Evolutionary conservation across 768 basidiomycete genomes (phyloP), one percentile per base, ranked within the genome.

Genomic region (Dendrothele bispora): DNA sequence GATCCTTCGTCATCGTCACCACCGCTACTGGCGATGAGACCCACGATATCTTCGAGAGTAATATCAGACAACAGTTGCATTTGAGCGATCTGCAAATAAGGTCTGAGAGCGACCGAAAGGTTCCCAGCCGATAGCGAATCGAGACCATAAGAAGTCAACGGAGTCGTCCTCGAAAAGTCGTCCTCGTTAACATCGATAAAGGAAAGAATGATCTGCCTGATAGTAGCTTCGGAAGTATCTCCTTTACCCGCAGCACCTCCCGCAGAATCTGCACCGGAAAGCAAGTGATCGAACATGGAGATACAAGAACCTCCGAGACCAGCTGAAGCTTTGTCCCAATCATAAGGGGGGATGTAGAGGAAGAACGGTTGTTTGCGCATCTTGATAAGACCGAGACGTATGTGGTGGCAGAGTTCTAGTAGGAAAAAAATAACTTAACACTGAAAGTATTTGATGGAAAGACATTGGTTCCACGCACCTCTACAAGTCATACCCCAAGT

Each of bases 71-170:
- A 51, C 7, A 66, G 55, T 48, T 65, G 65, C 39, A 66, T 43
- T 40, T 66, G 65, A 5, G 60, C 49, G 21, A 61, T 49, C 2
- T 41, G 26, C 8, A 62, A 25, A 29, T 57, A 46, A 1, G 59
- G 55, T 5, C 54, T 54, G 26, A 67, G 55, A 1, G 56, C 58
- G 20, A 49, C 48, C 3, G 66, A 60, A 10, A 67, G 48, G 17
- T 55, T 53, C 14, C 60, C 62, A n/a, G 66, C 66, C 18, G 62
- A 56, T 7, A 67, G 53, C 2, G 66, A 67, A 41, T 67, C 66
- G 8, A 66, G 46, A 27, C 65, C 65, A 22, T 67, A 67, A 3
- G 58, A 44, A 1, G 59, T 64, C 32, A 67, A 54, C 7, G 65
- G 64, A 18, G 61, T 58, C 11, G 61, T 57, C 7, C 46, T 37